Evolutionary conservation across 495 filamentous ascomycete species (phyloP), one percentile per base, ranked within the genome.

Genomic region (Penicillium desertorum): DNA sequence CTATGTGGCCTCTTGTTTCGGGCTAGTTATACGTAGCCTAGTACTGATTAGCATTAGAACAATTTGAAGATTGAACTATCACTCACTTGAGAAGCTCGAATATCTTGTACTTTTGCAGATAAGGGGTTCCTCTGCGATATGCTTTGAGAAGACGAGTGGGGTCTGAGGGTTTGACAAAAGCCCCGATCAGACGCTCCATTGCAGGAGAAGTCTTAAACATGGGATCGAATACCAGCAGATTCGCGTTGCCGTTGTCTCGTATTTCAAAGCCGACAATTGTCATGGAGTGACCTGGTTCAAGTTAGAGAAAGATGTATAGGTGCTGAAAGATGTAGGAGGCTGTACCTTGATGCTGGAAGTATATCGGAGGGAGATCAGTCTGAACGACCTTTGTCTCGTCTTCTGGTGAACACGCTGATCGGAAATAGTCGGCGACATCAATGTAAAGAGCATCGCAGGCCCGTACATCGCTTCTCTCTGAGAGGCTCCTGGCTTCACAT

Each of bases 241-340:
- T 88, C 48, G 81, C 79, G 30, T 72, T 71, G 30, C 91, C 91
- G 57, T 87, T 80, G 32, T 69, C 76, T 9, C 79, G 80, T 25
- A 80, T 78, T 65, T 97, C 92, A 37, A 96, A 80, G 1, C 94
- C 94, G 51, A 98, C 78, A 42, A 98, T 92, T 1, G 92, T 97
- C 75, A 96, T 79, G 5, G 92, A 96, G 65, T 98, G 94, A 6
- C 92, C 92, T 85, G 57, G 9, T 19, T 2, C 22, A 4, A 22
- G 39, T 23, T 5, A 54, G 36, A 57, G 44, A 57, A n/a, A 4
- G 16, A 7, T 17, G 46, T 16, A 22, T 37, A 39, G 2, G 3
- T 29, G 14, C 12, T 12, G 8, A 50, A 36, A 10, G 43, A 17
- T 7, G 25, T 23, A 41, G 12, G 37, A 37, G 25, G 10, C 19